Percentiles rank a stretch among this genome's conserved stretches.
Evolutionary conservation across 2,329 filamentous ascomycete species (phyloP).

Genomic region (Meredithiella fracta): DNA sequence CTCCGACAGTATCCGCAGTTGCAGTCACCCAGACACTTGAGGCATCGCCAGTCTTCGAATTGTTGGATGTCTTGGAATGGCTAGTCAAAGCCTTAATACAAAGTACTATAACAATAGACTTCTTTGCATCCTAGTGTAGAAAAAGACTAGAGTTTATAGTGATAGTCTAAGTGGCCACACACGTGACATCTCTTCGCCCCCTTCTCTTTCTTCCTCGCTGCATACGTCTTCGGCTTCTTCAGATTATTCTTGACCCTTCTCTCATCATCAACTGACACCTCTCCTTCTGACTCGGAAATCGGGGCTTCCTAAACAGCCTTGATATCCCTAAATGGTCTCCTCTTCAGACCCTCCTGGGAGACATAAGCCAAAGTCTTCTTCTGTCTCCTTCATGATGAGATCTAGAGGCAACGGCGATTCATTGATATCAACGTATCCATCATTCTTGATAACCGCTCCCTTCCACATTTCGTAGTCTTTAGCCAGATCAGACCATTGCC

Average conservation of each 20-base stretch:
- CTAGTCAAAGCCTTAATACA: slow-evolving; percentile 82
- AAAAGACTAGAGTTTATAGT: slow-evolving; percentile 74
- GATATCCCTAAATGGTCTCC: slow-evolving; percentile 69
- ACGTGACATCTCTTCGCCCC: slow-evolving; percentile 60
- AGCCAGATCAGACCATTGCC: slow-evolving; percentile 63
- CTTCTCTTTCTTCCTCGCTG: neutral
- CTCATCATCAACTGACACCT: slow-evolving; percentile 41
- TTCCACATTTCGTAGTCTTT: slow-evolving; percentile 73
- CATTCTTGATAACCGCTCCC: slow-evolving; percentile 56
- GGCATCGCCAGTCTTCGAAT: slow-evolving; percentile 70
- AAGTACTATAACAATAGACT: slow-evolving; percentile 80
- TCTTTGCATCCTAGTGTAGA: slow-evolving; percentile 50
- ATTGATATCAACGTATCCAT: slow-evolving; percentile 48
- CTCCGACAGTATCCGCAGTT: slow-evolving; percentile 69
- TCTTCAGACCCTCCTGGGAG: slow-evolving; percentile 75
- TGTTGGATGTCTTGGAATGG: slow-evolving; percentile 73
- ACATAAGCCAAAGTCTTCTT: slow-evolving; percentile 79
- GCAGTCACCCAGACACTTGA: slow-evolving; percentile 71
- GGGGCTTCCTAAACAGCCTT: slow-evolving; percentile 35
- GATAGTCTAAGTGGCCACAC: slow-evolving; percentile 62
- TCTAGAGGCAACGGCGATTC: slow-evolving; percentile 54
- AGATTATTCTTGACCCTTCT: slow-evolving; percentile 23
- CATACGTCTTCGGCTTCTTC: neutral
- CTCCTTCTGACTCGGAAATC: slow-evolving; percentile 30
- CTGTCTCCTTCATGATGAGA: slow-evolving; percentile 47